Base-by-base conservation (phyloP, 2,329 filamentous ascomycete species). In the Colletotrichum tabaci region DNA sequence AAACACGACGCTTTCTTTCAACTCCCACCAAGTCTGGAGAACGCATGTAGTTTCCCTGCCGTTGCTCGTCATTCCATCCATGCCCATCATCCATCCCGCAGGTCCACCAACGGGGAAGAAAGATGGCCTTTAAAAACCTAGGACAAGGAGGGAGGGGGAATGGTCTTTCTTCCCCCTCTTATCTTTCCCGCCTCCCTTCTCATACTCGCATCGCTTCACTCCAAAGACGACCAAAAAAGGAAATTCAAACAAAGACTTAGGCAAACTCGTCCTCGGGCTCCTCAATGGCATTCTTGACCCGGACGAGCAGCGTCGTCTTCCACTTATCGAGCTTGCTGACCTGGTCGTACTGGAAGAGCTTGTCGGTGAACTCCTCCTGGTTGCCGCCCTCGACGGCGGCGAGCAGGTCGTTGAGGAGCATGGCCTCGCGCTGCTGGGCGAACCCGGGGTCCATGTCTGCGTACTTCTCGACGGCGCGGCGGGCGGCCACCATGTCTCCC, bases 301-400 rank as follows among this genome's bases (percentile, higher is more conserved):
- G 89, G 78, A 97, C 84, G 74, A 98, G 82, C 69, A 98, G 85
- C 42, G 92, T 94, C 61, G 94, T 98, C 92, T 98, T 98, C 96
- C 96, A 98, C 86, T 96, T 96, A 80, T 98, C 95, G 78, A 98
- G 85, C 87, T 96, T 96, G 84, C 92, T 96, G 84, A 98, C 87
- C 85, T 97, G 94, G 81, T 98, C 95, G 79, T 90, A 98, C 81
- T 96, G 91, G 86, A 93, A 97, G 74, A 96, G 83, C 81, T 95
- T 95, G 79, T 97, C 94, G 26, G 92, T 90, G 78, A 97, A 98
- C 73, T 88, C 87, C 77, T 98, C 94, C 80, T 93, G 92, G 77
- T 97, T 94, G 67, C 92, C 91, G 42, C 90, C 88, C 79, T 96
- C 92, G 69, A 98, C 87, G 4, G 93, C 90, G 71, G 92, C 91